phyloP scores from a whole-genome alignment of 2,329 filamentous ascomycete species.

The Phaeosphaeria sp. region DNA sequence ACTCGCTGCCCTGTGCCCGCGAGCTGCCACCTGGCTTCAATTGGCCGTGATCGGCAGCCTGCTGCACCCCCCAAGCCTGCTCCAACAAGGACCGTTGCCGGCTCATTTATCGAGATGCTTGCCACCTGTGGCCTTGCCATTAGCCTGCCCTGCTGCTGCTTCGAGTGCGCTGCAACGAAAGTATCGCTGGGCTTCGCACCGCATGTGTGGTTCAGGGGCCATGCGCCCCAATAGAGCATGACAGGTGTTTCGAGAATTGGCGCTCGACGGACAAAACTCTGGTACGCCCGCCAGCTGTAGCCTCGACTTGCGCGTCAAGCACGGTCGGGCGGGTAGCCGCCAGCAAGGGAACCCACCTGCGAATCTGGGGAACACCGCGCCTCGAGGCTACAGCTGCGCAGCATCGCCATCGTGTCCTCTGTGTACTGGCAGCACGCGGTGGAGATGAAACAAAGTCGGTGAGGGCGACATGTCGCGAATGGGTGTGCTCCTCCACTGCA shows the following conservation, averaged over 20 bases:
- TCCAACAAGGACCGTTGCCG: slow-evolving; percentile 30
- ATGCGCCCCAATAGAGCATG: slow-evolving; percentile 32
- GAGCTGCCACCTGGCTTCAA: slow-evolving; percentile 35
- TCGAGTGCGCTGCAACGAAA: neutral
- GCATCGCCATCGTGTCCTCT: slow-evolving; percentile 25
- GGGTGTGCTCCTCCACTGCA: slow-evolving; percentile 1
- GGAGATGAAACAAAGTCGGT: slow-evolving; percentile 43
- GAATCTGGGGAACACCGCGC: slow-evolving; percentile 40
- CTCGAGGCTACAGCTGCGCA: slow-evolving; percentile 7
- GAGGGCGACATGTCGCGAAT: slow-evolving; percentile 27
- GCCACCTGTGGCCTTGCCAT: slow-evolving; percentile 7
- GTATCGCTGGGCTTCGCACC: neutral
- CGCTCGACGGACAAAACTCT: slow-evolving; percentile 24
- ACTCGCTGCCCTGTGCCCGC: slow-evolving; percentile 3
- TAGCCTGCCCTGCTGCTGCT: neutral
- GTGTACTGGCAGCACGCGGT: slow-evolving; percentile 7
- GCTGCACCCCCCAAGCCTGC: slow-evolving; percentile 17
- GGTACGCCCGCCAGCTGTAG: slow-evolving; percentile 21
- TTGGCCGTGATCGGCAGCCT: slow-evolving; percentile 17
- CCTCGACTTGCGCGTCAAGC: slow-evolving; percentile 26
- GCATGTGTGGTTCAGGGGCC: slow-evolving; percentile 34
- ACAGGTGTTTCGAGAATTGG: slow-evolving; percentile 39
- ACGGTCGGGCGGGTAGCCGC: slow-evolving; percentile 34
- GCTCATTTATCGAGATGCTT: slow-evolving; percentile 27
- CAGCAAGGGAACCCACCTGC: slow-evolving; percentile 8